phyloP scores from a whole-genome alignment of 441 rosid species.

The Syzygium malaccense region DNA sequence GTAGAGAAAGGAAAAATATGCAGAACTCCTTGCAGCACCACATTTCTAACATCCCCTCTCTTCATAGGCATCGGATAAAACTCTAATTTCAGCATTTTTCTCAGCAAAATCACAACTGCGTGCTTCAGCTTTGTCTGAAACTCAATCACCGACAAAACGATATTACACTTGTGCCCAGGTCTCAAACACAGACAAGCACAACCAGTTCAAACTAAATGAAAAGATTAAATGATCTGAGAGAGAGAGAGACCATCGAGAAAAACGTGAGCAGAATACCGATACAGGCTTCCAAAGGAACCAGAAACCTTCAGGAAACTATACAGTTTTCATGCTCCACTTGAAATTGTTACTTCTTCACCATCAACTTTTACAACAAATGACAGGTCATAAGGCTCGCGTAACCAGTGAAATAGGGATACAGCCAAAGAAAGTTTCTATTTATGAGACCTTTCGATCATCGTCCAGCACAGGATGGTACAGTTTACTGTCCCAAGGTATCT shows the following conservation, averaged over 20 bases:
- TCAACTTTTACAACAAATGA: neutral
- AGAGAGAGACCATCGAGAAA: neutral
- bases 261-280: neutral
- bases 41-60: neutral
- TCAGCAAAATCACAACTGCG: neutral
- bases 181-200: neutral
- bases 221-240: neutral
- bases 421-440: neutral
- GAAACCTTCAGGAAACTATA: neutral
- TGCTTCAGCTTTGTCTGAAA: neutral
- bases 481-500: slow-evolving; percentile 55
- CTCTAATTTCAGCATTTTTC: neutral
- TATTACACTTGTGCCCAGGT: neutral
- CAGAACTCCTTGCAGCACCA: neutral
- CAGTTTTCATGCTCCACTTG: neutral
- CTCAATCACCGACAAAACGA: neutral
- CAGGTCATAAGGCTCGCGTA: neutral
- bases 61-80: neutral
- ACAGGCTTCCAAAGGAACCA: neutral
- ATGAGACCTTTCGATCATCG: neutral
- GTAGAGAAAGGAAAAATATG: neutral
- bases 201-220: neutral
- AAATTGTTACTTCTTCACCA: neutral
- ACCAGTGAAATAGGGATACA: neutral
- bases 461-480: neutral